Evolutionary conservation across 1,284 basidiomycete species (phyloP).

Genomic region (Leccinum fallax): DNA sequence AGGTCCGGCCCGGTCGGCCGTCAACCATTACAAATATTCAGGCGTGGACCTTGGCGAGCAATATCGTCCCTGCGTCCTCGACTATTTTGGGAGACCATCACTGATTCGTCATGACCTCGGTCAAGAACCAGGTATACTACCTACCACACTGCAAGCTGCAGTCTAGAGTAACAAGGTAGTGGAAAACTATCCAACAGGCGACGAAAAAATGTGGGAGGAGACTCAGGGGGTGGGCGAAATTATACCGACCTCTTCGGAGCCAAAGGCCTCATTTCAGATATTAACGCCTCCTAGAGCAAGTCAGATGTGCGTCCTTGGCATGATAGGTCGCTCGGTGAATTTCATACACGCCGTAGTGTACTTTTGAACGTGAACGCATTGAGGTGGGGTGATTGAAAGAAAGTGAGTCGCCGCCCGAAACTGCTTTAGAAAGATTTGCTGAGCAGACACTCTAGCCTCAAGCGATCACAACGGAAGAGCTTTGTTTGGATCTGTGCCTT

Average conservation of each 20-base stretch:
- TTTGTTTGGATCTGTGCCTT: not conserved
- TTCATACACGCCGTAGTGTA: not conserved
- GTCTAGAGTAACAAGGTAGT: not conserved
- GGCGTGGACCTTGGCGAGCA: constrained; percentile 7
- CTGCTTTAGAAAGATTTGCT: not conserved
- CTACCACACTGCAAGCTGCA: not conserved
- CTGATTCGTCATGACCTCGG: not conserved
- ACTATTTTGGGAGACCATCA: not conserved
- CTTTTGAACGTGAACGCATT: not conserved
- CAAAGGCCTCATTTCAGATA: not conserved
- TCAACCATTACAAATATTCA: constrained; percentile 7
- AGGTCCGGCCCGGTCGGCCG: constrained; percentile 1
- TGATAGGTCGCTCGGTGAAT: not conserved
- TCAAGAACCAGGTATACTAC: not conserved
- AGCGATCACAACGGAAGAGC: not conserved
- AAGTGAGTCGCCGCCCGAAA: not conserved
- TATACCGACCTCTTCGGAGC: not conserved
- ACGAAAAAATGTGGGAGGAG: not conserved
- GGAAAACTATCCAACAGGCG: not conserved
- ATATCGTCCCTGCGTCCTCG: constrained; percentile 10
- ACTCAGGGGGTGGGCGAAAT: not conserved
- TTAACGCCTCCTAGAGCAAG: not conserved
- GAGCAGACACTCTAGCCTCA: not conserved
- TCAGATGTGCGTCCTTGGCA: not conserved
- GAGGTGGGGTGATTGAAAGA: not conserved